These are phyloP conservation scores for Penicillium pancosmium DNA, from an alignment of 495 filamentous ascomycete species.

Conservation along the genomic window DNA sequence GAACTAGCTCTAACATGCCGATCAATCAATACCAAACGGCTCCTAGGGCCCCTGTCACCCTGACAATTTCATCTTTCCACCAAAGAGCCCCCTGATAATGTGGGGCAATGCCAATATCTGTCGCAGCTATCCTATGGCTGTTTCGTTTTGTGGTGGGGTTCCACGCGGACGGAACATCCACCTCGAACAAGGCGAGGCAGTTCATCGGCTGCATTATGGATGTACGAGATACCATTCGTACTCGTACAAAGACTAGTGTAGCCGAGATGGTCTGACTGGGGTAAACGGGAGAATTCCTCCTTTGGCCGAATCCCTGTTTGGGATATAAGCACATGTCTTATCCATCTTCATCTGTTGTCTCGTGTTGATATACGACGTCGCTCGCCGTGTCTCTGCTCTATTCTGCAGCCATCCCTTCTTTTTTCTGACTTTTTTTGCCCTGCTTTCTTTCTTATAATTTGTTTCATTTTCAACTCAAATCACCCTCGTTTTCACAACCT, in stretches of 20 bases:
- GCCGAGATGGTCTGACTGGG: constrained; percentile 3
- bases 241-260: background rate
- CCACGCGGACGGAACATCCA: background rate
- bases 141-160: background rate
- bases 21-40: constrained; percentile 20
- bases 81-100: background rate
- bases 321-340: background rate
- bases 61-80: constrained; percentile 12
- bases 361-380: background rate
- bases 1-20: constrained; percentile 4
- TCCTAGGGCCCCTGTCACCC: constrained; percentile 13
- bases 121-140: background rate
- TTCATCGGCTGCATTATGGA: background rate
- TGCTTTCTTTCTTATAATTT: background rate
- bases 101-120: background rate
- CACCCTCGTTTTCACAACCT: background rate
- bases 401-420: constrained; percentile 4
- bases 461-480: background rate
- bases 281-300: background rate
- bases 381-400: background rate
- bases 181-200: background rate
- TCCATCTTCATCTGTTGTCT: background rate
- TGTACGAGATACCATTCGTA: background rate
- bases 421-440: background rate
- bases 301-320: background rate